Percentiles rank a stretch among this genome's conserved stretches.
These are phyloP conservation scores for Penicillium sp. DNA, from an alignment of 2,329 filamentous ascomycete species.

Conservation along the genomic window DNA sequence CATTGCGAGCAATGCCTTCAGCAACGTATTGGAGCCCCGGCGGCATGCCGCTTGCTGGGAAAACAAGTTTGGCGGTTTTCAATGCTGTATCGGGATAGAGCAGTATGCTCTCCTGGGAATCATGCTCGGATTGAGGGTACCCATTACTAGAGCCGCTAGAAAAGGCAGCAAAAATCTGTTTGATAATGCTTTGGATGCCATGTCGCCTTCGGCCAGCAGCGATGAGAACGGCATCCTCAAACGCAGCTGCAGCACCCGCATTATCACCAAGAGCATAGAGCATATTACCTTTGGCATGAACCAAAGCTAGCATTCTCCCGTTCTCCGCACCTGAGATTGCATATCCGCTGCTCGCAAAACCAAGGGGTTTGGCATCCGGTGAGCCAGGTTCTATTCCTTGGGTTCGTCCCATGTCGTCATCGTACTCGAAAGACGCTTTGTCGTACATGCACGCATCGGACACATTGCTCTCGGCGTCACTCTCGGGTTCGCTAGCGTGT, in stretches of 20 bases:
- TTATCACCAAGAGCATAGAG: constrained; percentile 86
- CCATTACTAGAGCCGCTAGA: constrained; percentile 46
- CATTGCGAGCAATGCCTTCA: constrained; percentile 68
- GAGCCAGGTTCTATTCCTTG: constrained; percentile 25
- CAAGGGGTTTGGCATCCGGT: constrained; percentile 36
- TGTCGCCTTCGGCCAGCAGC: constrained; percentile 69
- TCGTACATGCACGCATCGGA: constrained; percentile 55
- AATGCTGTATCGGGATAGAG: constrained; percentile 80
- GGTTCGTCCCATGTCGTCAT: constrained; percentile 40
- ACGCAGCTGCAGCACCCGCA: constrained; percentile 74
- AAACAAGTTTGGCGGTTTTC: constrained; percentile 78
- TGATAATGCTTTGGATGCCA: constrained; percentile 75
- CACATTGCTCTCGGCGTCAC: constrained; percentile 53
- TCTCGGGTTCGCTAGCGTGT: constrained; percentile 58
- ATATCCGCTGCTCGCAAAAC: constrained; percentile 79
- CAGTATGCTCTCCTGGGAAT: constrained; percentile 62
- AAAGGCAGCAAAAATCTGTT: constrained; percentile 70
- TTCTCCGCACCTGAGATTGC: constrained; percentile 82
- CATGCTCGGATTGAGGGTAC: constrained; percentile 37
- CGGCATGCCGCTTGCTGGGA: constrained; percentile 69
- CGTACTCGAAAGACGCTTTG: constrained; percentile 56
- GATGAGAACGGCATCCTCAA: constrained; percentile 91
- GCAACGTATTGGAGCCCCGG: constrained; percentile 74
- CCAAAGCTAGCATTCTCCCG: constrained; percentile 84
- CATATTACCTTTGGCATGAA: constrained; percentile 99